Evolutionary conservation across 2,329 filamentous ascomycete species (phyloP).

Genomic region (Penicillium rolfsii): DNA sequence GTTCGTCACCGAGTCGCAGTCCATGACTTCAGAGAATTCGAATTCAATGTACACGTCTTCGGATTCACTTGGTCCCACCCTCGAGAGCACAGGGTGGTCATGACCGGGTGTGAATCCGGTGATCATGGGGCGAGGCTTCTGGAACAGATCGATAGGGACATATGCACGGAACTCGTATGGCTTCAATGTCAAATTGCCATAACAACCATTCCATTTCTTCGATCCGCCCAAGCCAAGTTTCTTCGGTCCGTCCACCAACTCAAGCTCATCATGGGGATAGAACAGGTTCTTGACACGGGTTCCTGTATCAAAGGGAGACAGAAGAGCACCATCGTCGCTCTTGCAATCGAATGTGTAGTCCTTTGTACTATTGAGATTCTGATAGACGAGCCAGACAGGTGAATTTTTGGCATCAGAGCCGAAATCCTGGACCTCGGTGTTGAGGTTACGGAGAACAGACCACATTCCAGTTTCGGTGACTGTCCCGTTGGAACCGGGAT

Average conservation of each 20-base stretch:
- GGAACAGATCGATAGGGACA: slow-evolving; percentile 56
- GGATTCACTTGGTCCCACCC: slow-evolving; percentile 42
- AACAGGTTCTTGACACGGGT: slow-evolving; percentile 65
- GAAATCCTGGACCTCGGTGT: slow-evolving; percentile 56
- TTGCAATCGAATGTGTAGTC: slow-evolving; percentile 62
- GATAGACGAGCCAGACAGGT: slow-evolving; percentile 50
- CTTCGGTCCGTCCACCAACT: slow-evolving; percentile 50
- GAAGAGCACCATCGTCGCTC: slow-evolving; percentile 51
- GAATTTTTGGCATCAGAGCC: slow-evolving; percentile 46
- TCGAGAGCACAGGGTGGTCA: slow-evolving; percentile 59
- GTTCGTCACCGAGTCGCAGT: slow-evolving; percentile 58
- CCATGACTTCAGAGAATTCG: slow-evolving; percentile 64
- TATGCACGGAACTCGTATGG: slow-evolving; percentile 64
- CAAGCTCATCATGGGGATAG: slow-evolving; percentile 61
- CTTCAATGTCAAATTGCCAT: slow-evolving; percentile 56
- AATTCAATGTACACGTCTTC: slow-evolving; percentile 54
- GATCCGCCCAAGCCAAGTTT: slow-evolving; percentile 54
- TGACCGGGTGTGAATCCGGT: slow-evolving; percentile 65
- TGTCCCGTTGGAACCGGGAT: slow-evolving; percentile 57
- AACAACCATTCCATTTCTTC: slow-evolving; percentile 57
- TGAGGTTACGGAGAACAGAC: slow-evolving; percentile 59
- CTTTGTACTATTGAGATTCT: slow-evolving; percentile 51
- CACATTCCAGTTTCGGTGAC: slow-evolving; percentile 63
- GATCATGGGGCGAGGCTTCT: slow-evolving; percentile 58
- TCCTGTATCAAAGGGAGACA: slow-evolving; percentile 59